These are phyloP conservation scores for Rhodosporidiobolus sp. DNA, from an alignment of 768 basidiomycete species.

Conservation along the genomic window DNA sequence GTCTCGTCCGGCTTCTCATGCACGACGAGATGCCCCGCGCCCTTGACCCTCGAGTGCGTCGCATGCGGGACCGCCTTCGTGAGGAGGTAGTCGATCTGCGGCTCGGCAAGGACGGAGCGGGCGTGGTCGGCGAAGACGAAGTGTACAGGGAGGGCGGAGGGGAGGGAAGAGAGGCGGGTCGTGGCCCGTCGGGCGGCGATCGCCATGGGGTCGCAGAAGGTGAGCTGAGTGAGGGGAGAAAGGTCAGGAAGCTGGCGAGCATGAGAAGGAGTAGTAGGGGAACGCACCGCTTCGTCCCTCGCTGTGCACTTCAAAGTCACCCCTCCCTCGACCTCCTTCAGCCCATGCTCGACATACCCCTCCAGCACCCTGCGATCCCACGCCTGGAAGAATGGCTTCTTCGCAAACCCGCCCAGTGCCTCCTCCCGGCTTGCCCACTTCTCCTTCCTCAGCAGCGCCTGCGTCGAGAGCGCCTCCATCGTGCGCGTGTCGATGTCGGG, in stretches of 20 bases:
- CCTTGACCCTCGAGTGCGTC: constrained; percentile 18
- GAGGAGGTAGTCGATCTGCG: constrained; percentile 2
- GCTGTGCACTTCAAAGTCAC: constrained; percentile 39
- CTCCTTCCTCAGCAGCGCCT: constrained; percentile 61
- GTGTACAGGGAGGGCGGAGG: constrained; percentile 33
- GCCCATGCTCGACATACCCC: constrained; percentile 34
- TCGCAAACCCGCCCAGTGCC: constrained; percentile 57
- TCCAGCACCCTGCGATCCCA: constrained; percentile 39
- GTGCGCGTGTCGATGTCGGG: constrained; percentile 21
- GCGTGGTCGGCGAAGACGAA: constrained; percentile 38
- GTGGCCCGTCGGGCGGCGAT: constrained; percentile 35
- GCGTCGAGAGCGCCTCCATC: constrained; percentile 42
- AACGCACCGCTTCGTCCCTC: constrained; percentile 39
- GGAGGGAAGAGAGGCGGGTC: constrained; percentile 29
- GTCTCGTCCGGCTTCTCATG: constrained; percentile 42
- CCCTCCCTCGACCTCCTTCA: constrained; percentile 19
- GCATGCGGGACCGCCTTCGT: constrained; percentile 26
- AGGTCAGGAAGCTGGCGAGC: neutral
- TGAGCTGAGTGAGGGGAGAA: constrained; percentile 19
- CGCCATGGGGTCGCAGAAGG: constrained; percentile 38
- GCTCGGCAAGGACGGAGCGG: constrained; percentile 34
- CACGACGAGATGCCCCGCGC: constrained; percentile 41
- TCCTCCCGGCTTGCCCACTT: constrained; percentile 69
- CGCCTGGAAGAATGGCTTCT: constrained; percentile 62
- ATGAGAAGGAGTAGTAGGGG: neutral